Base-by-base conservation (phyloP, 768 basidiomycete species). In the Panaeolus papilionaceus region DNA sequence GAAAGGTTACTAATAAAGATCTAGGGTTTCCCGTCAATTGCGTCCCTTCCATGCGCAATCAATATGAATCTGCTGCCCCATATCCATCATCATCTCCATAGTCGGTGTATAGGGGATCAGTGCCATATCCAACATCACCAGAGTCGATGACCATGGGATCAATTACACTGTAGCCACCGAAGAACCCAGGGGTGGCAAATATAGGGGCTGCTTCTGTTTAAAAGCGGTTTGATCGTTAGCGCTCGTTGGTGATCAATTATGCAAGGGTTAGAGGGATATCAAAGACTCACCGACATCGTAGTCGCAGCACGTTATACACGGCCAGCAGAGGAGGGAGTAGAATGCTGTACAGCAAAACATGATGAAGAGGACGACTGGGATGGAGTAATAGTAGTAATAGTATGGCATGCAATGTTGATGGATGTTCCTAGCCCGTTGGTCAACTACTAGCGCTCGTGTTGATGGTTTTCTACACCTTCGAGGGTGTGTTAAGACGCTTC, bases 331-430 rank as follows among this genome's bases (percentile, higher is more conserved):
- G 1, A 58, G 26, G 28, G 26, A 28, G 54, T 37, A 58, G 10
- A 58, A 37, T 33, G 54, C 7, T 23, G 20, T 16, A 37, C 26
- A 58, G 33, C 54, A 58, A 10, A 28, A 58, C 54, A 58, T 58
- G 14, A 58, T 37, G 54, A 58, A 58, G 28, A 58, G 14, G 26
- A 37, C 1, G 28, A 16, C 54, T 58, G 54, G 54, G 28, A 58
- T 12, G 26, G 28, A 33, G 11, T 58, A 58, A n/a, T 33, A 58
- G 33, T 58, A 58, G 10, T 58, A 58, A 28, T 58, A 58, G 54
- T 49, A 49, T 23, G 54, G 14, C 54, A 58, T 58, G 28, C 54
- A 58, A 58, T 20, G 8, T 47, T n/a, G 45, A 8, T 8, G 18
- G n/a, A 8, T 20, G 45, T 8, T 20, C 8, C 18, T 20, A 23